These are phyloP conservation scores for Phialocephala subalpina DNA, from an alignment of 2,329 filamentous ascomycete genomes.

Conservation along the genomic window DNA sequence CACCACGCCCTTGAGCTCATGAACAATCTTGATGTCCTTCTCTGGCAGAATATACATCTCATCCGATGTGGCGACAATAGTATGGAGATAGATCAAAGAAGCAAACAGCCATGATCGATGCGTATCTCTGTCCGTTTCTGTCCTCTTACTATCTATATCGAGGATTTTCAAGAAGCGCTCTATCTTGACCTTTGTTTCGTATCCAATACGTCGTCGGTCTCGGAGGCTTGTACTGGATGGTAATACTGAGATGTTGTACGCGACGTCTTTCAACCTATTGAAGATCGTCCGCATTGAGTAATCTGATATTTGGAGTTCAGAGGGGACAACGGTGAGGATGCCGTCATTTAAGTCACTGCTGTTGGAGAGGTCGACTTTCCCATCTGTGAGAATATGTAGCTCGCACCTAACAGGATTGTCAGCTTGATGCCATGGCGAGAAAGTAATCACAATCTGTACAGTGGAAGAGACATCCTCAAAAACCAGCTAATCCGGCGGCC, in stretches of 20 bases:
- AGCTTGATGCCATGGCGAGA: not conserved
- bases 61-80: not conserved
- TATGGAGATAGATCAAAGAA: slow-evolving; percentile 8
- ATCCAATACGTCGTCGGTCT: not conserved
- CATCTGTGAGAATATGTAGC: not conserved
- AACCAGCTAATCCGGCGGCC: not conserved
- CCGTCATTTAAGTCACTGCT: not conserved
- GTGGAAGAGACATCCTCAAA: not conserved
- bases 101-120: not conserved
- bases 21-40: not conserved
- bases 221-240: not conserved
- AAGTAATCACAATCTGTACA: not conserved
- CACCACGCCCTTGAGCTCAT: slow-evolving; percentile 1
- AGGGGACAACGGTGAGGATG: not conserved
- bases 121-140: not conserved
- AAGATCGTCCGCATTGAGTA: not conserved
- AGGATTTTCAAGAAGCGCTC: not conserved
- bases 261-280: not conserved
- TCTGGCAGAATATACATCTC: not conserved
- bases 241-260: not conserved
- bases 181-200: slow-evolving; percentile 6
- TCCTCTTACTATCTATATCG: not conserved
- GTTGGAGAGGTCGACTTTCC: not conserved
- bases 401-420: not conserved
- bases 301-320: not conserved